Evolutionary conservation across 2,329 filamentous ascomycete genomes (phyloP).

Genomic region (Trichophyton benhamiae): DNA sequence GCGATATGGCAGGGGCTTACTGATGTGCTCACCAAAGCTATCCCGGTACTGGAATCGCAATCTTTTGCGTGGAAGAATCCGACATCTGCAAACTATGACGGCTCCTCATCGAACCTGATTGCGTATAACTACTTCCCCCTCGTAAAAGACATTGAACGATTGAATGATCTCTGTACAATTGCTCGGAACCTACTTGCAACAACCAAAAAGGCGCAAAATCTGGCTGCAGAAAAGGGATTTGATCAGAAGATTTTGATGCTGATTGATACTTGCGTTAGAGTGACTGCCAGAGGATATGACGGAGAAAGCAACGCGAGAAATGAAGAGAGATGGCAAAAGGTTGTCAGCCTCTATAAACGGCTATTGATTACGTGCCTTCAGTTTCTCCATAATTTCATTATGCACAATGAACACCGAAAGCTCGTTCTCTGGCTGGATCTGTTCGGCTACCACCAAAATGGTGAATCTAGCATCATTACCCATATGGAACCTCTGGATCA

Average conservation of each 20-base stretch:
- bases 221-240: slow-evolving; percentile 48
- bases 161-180: slow-evolving; percentile 51
- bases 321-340: slow-evolving; percentile 53
- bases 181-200: slow-evolving; percentile 50
- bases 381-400: slow-evolving; percentile 54
- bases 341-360: slow-evolving; percentile 54
- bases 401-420: slow-evolving; percentile 53
- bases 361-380: slow-evolving; percentile 54
- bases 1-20: slow-evolving; percentile 50
- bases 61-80: slow-evolving; percentile 51
- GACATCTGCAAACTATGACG: slow-evolving; percentile 44
- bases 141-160: slow-evolving; percentile 49
- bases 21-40: slow-evolving; percentile 45
- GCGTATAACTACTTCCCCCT: slow-evolving; percentile 47
- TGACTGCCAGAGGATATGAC: slow-evolving; percentile 53
- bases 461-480: slow-evolving; percentile 34
- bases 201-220: slow-evolving; percentile 49
- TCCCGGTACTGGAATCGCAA: slow-evolving; percentile 49
- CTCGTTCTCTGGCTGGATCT: slow-evolving; percentile 53
- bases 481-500: slow-evolving; percentile 32
- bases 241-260: slow-evolving; percentile 50
- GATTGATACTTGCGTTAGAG: slow-evolving; percentile 51
- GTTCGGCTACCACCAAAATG: slow-evolving; percentile 45
- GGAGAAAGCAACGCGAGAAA: slow-evolving; percentile 50
- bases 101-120: slow-evolving; percentile 49